A percentile compares a stretch with the other conserved stretches of the same genome.
These are phyloP conservation scores for Immersiporthe knoxdaviesiana DNA, from an alignment of 2,329 filamentous ascomycete species.

Conservation along the genomic window DNA sequence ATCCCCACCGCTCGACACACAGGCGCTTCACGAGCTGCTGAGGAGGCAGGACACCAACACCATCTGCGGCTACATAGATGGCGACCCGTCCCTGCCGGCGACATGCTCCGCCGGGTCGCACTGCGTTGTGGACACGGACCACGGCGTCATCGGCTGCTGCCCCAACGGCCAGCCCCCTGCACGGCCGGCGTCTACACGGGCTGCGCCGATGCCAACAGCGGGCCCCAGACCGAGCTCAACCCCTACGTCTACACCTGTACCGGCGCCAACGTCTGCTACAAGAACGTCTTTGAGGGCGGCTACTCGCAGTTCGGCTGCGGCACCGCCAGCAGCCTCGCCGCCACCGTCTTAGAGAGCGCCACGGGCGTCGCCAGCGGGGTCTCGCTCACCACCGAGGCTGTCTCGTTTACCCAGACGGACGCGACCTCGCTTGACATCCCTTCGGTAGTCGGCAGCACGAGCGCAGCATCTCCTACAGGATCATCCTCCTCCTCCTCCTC, in stretches of 20 bases:
- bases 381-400: constrained; percentile 44
- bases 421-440: constrained; percentile 45
- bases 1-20: constrained; percentile 42
- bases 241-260: constrained; percentile 61
- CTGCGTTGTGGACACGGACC: constrained; percentile 56
- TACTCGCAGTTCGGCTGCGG: constrained; percentile 63
- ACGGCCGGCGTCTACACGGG: constrained; percentile 60
- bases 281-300: constrained; percentile 58
- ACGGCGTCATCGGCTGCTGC: constrained; percentile 59
- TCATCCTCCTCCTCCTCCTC: constrained; percentile 27
- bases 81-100: constrained; percentile 54
- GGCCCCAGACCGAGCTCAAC: constrained; percentile 53
- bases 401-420: constrained; percentile 44
- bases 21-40: constrained; percentile 40
- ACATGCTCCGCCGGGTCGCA: constrained; percentile 62
- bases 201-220: constrained; percentile 58
- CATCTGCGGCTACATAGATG: constrained; percentile 61
- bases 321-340: constrained; percentile 50
- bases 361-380: constrained; percentile 45
- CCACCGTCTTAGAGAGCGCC: constrained; percentile 52
- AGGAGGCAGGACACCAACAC: constrained; percentile 54
- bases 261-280: constrained; percentile 57
- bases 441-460: constrained; percentile 46
- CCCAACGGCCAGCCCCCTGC: constrained; percentile 54
- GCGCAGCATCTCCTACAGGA: constrained; percentile 31